These are phyloP conservation scores for Suillus placidus DNA, from an alignment of 768 basidiomycete genomes.

Conservation along the genomic window DNA sequence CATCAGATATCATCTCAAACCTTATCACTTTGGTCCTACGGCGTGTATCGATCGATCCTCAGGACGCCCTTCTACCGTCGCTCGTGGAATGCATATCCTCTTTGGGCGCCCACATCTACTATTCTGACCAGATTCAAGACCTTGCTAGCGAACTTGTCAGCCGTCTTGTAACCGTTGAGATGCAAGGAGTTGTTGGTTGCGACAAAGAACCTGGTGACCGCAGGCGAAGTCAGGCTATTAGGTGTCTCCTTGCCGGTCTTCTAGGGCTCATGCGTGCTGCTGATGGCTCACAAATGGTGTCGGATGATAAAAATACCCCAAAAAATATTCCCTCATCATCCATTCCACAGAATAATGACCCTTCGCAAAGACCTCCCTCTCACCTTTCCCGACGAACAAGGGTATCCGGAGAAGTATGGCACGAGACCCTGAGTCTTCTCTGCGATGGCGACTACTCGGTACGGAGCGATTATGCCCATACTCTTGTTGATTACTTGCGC, in stretches of 20 bases:
- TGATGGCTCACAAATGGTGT: slow-evolving; percentile 41
- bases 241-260: slow-evolving; percentile 70
- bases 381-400: slow-evolving; percentile 60
- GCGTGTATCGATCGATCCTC: slow-evolving; percentile 58
- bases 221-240: slow-evolving; percentile 65
- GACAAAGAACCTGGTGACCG: slow-evolving; percentile 41
- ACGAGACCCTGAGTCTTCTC: slow-evolving; percentile 83
- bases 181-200: slow-evolving; percentile 54
- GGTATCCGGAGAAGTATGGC: slow-evolving; percentile 85
- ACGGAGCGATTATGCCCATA: slow-evolving; percentile 74
- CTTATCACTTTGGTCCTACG: slow-evolving; percentile 76
- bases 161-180: slow-evolving; percentile 71
- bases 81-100: slow-evolving; percentile 81
- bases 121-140: slow-evolving; percentile 95
- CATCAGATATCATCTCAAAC: slow-evolving; percentile 84
- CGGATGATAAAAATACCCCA: slow-evolving; percentile 28
- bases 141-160: slow-evolving; percentile 81
- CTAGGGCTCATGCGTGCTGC: slow-evolving; percentile 69
- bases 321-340: slow-evolving; percentile 22
- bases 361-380: slow-evolving; percentile 31
- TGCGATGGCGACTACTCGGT: slow-evolving; percentile 81
- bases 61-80: slow-evolving; percentile 65
- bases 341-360: slow-evolving; percentile 31
- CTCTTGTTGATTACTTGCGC: slow-evolving; percentile 74
- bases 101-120: slow-evolving; percentile 89